Percentiles rank a stretch among this genome's conserved stretches.
Evolutionary conservation across 106 monocot species (phyloP).

Genomic region (Gastrodia elata): DNA sequence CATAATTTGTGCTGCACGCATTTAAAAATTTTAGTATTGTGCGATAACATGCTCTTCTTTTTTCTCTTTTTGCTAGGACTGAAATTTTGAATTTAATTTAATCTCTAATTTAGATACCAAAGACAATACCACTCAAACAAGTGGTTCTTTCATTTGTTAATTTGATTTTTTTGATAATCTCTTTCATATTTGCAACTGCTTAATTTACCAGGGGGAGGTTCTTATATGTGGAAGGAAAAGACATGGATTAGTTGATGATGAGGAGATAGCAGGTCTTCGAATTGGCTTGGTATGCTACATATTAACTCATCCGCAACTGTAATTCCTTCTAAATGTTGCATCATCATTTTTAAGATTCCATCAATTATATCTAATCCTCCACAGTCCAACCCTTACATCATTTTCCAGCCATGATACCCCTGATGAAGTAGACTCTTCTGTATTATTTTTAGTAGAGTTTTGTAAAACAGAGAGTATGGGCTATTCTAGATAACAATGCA

Average conservation of each 20-base stretch:
- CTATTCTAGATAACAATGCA: too few relatives aligned
- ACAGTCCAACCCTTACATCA: background rate
- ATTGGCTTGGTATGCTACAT: conserved; percentile 76
- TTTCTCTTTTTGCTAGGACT: background rate
- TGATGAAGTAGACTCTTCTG: too few relatives aligned
- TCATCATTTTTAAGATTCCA: too few relatives aligned
- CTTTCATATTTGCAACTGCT: background rate
- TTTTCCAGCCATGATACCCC: too few relatives aligned
- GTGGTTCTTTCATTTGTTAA: background rate
- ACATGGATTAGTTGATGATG: conserved; percentile 82
- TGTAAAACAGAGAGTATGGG: too few relatives aligned
- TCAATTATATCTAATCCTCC: background rate
- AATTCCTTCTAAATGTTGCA: background rate
- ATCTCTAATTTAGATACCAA: background rate
- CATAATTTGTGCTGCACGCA: background rate
- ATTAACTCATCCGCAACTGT: background rate
- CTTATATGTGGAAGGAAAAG: conserved; percentile 69
- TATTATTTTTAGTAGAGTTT: too few relatives aligned
- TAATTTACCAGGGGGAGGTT: conserved; percentile 71
- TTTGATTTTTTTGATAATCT: background rate
- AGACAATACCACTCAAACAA: background rate
- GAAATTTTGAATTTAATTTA: background rate
- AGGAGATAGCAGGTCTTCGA: conserved; percentile 76
- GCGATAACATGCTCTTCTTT: background rate
- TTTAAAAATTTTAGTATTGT: background rate